Conservation (phyloP, 2,329 filamentous ascomycete species). For the Venturia nashicola region DNA sequence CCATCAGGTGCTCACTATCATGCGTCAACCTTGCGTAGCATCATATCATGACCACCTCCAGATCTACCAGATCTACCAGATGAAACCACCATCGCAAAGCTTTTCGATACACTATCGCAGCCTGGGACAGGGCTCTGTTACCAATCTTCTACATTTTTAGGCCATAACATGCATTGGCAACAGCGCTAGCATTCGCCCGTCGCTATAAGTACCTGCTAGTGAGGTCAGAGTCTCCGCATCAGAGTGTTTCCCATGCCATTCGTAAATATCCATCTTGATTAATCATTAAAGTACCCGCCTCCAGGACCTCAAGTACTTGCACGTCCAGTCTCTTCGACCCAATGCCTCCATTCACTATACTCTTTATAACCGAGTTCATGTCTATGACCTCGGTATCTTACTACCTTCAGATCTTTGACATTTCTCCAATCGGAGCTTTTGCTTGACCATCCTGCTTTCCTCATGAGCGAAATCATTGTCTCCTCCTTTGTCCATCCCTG, state of each 20-base stretch:
- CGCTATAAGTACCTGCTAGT: not conserved
- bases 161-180: not conserved
- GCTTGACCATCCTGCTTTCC: constrained; percentile 87
- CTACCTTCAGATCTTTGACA: constrained; percentile 59
- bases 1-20: too few species aligned
- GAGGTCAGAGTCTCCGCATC: not conserved
- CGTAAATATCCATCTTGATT: not conserved
- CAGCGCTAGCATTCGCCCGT: not conserved
- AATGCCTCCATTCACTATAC: constrained; percentile 69
- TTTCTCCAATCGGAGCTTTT: constrained; percentile 56
- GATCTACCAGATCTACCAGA: too few species aligned
- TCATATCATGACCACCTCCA: too few species aligned
- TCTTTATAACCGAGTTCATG: constrained; percentile 57
- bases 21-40: too few species aligned
- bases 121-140: not conserved
- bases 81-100: too few species aligned
- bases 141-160: not conserved
- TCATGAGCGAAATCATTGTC: constrained; percentile 77
- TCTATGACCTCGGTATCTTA: constrained; percentile 80
- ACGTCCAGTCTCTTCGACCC: constrained; percentile 37
- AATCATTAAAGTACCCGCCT: not conserved
- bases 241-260: not conserved
- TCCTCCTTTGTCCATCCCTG: constrained; percentile 95
- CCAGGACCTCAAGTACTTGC: not conserved
- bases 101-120: not conserved